Conservation (phyloP, 2,329 filamentous ascomycete genomes). For the Chaetomium sp. region DNA sequence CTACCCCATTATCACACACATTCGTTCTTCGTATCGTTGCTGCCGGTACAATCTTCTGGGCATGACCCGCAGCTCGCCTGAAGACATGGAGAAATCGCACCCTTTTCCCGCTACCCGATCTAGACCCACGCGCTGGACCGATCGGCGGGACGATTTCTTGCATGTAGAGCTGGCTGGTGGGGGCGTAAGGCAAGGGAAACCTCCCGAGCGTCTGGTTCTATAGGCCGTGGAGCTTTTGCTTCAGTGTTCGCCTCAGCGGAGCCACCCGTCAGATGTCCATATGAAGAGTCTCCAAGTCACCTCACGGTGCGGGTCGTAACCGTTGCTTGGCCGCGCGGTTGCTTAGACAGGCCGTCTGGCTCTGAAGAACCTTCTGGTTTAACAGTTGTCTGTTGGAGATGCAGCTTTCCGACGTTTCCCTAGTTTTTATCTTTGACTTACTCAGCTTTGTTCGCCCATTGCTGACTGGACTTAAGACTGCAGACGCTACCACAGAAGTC, state of each 20-base stretch:
- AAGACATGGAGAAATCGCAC: not conserved
- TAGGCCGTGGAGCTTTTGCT: not conserved
- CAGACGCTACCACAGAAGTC: not conserved
- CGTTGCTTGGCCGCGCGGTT: not conserved
- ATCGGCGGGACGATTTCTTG: not conserved
- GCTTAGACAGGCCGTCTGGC: not conserved
- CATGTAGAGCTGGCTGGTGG: not conserved
- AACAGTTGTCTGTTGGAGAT: not conserved
- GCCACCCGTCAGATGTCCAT: not conserved
- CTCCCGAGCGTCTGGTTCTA: not conserved
- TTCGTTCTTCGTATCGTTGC: not conserved
- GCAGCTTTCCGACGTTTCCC: not conserved
- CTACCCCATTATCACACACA: not conserved
- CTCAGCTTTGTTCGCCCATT: slow-evolving; percentile 5
- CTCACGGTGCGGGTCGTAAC: not conserved
- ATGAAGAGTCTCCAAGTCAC: not conserved
- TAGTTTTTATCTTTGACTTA: not conserved
- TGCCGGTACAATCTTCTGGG: not conserved
- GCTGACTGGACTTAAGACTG: slow-evolving; percentile 1
- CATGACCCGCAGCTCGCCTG: not conserved
- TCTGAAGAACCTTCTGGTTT: not conserved
- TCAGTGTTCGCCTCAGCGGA: not conserved
- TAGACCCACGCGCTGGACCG: not conserved
- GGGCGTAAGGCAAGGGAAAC: not conserved
- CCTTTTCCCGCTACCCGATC: not conserved